Percentiles rank a stretch among this genome's conserved stretches.
Evolutionary conservation across 2,329 filamentous ascomycete genomes (phyloP).

Genomic region (Fusarium devonianum): DNA sequence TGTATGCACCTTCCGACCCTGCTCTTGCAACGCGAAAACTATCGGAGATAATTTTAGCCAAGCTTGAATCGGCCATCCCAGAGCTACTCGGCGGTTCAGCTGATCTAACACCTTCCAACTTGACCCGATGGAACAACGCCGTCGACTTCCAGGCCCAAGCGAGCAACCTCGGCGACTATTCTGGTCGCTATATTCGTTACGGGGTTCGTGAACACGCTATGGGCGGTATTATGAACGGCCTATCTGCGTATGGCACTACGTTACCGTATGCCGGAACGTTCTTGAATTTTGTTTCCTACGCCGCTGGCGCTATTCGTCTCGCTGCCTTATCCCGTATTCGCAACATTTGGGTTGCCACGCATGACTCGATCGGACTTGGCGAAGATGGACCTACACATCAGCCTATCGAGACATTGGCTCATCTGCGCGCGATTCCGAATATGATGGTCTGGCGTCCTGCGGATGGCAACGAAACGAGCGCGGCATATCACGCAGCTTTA

Average conservation of each 20-base stretch:
- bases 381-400: conserved; percentile 99
- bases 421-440: conserved; percentile 99
- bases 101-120: conserved; percentile 97
- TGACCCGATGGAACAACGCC: conserved; percentile 97
- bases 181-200: conserved; percentile 90
- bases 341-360: conserved; percentile 93
- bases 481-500: conserved; percentile 94
- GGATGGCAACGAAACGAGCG: conserved; percentile 97
- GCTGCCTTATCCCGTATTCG: conserved; percentile 91
- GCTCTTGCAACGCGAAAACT: conserved; percentile 95
- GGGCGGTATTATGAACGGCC: conserved; percentile 93
- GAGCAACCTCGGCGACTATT: conserved; percentile 85
- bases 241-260: conserved; percentile 93
- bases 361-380: conserved; percentile 98
- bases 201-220: conserved; percentile 93
- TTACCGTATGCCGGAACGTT: conserved; percentile 96
- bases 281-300: conserved; percentile 99
- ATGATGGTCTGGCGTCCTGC: conserved; percentile 99
- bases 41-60: conserved; percentile 90
- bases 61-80: conserved; percentile 82
- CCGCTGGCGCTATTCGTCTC: conserved; percentile 91
- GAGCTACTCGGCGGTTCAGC: conserved; percentile 96
- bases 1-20: conserved; percentile 84
- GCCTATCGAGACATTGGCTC: conserved; percentile 96
- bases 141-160: conserved; percentile 95